Conservation (phyloP, 2,329 filamentous ascomycete genomes). For the Lecanicillium sp. region DNA sequence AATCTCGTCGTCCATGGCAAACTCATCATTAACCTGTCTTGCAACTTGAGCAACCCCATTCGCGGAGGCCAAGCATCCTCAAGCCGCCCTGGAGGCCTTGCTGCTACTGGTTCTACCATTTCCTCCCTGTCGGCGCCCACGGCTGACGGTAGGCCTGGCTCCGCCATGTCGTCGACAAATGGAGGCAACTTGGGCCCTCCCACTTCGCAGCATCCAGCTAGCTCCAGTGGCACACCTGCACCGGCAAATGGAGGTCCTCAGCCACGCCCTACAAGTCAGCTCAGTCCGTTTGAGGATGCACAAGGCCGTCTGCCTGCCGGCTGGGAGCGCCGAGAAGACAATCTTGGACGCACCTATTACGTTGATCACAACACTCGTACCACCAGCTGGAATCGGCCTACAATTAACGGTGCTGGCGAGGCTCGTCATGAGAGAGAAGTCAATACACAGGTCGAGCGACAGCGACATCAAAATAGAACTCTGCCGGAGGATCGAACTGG, state of each 20-base stretch:
- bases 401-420: conserved; percentile 67
- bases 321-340: conserved; percentile 94
- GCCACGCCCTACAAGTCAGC: conserved; percentile 30
- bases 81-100: conserved; percentile 26
- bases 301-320: conserved; percentile 86
- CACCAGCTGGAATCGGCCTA: conserved; percentile 91
- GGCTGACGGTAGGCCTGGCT: conserved; percentile 41
- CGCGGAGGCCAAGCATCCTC: conserved; percentile 39
- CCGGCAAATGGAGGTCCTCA: conserved; percentile 22
- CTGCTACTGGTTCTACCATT: conserved; percentile 5
- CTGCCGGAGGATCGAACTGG: conserved; percentile 93
- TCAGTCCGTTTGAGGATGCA: conserved; percentile 94
- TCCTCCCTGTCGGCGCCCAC: conserved; percentile 32
- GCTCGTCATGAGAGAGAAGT: conserved; percentile 70
- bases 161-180: conserved; percentile 43
- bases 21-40: conserved; percentile 92
- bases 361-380: conserved; percentile 96
- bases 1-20: conserved; percentile 97
- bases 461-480: conserved; percentile 90
- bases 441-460: conserved; percentile 85
- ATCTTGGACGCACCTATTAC: conserved; percentile 91
- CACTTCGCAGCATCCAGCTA: conserved; percentile 38
- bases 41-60: conserved; percentile 69
- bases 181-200: conserved; percentile 31
- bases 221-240: conserved; percentile 30